Evolutionary conservation across 2,329 filamentous ascomycete species (phyloP).

Genomic region (Ascochyta pisi): DNA sequence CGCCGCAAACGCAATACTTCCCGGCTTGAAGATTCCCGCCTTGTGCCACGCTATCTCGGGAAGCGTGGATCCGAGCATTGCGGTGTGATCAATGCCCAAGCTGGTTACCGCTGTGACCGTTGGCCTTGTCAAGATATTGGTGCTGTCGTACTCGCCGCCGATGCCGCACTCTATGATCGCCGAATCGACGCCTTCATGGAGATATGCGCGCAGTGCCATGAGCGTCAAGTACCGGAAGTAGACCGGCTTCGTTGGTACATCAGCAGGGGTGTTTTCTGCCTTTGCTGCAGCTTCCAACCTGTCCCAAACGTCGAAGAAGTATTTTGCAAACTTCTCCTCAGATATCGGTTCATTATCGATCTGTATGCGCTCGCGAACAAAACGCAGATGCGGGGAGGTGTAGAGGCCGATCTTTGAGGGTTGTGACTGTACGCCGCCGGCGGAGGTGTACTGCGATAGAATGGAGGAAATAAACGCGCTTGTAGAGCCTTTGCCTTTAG

Average conservation of each 20-base stretch:
- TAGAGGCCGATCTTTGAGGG: slow-evolving; percentile 74
- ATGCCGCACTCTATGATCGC: slow-evolving; percentile 94
- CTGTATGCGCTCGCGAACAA: slow-evolving; percentile 82
- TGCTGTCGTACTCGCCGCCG: slow-evolving; percentile 91
- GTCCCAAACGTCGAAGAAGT: slow-evolving; percentile 89
- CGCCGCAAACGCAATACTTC: slow-evolving; percentile 68
- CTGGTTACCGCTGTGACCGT: slow-evolving; percentile 77
- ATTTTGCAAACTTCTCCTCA: slow-evolving; percentile 72
- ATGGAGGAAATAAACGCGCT: slow-evolving; percentile 84
- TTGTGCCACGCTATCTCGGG: slow-evolving; percentile 93
- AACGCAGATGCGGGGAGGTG: slow-evolving; percentile 84
- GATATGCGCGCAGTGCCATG: slow-evolving; percentile 83
- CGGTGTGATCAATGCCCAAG: slow-evolving; percentile 84
- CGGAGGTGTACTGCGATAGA: slow-evolving; percentile 66
- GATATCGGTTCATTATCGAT: slow-evolving; percentile 76
- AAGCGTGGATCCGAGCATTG: slow-evolving; percentile 78
- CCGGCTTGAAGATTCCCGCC: slow-evolving; percentile 80
- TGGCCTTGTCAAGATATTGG: slow-evolving; percentile 79
- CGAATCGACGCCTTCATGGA: slow-evolving; percentile 75
- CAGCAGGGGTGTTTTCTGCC: slow-evolving; percentile 57
- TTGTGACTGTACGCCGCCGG: slow-evolving; percentile 42
- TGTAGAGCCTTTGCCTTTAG: slow-evolving; percentile 92
- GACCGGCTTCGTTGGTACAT: slow-evolving; percentile 74
- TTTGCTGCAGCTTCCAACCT: slow-evolving; percentile 62
- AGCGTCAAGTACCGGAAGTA: slow-evolving; percentile 94